These are phyloP conservation scores for Leccinum obscurum DNA, from an alignment of 768 basidiomycete species.

Conservation along the genomic window DNA sequence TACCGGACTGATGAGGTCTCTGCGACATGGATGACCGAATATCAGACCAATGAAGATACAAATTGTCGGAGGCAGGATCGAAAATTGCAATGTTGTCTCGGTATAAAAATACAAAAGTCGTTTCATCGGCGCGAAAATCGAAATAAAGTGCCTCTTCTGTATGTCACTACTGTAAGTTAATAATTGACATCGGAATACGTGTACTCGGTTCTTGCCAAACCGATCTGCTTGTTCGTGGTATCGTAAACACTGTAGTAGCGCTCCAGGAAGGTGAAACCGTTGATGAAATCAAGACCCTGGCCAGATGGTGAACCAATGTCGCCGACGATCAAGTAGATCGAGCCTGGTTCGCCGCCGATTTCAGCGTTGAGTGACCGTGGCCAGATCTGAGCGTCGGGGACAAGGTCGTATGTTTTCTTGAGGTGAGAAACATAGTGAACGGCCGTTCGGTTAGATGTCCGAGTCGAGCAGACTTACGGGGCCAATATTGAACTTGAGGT, in stretches of 20 bases:
- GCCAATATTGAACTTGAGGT: slow-evolving; percentile 55
- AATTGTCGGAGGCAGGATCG: not conserved
- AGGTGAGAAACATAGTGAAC: not conserved
- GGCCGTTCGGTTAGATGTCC: not conserved
- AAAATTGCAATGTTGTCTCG: not conserved
- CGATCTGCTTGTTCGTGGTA: slow-evolving; percentile 38
- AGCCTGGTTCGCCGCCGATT: slow-evolving; percentile 38
- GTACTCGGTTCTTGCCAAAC: slow-evolving; percentile 41
- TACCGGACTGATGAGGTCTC: too few relatives aligned
- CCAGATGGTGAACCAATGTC: slow-evolving; percentile 42
- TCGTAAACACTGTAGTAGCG: slow-evolving; percentile 55
- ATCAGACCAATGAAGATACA: too few relatives aligned
- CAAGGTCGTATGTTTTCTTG: slow-evolving; percentile 37
- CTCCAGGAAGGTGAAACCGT: slow-evolving; percentile 54
- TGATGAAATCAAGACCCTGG: slow-evolving; percentile 55
- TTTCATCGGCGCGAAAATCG: not conserved
- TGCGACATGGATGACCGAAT: too few relatives aligned
- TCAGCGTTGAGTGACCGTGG: slow-evolving; percentile 43
- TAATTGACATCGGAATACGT: not conserved
- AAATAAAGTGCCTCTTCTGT: not conserved
- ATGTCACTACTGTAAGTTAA: not conserved
- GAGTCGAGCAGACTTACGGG: slow-evolving; percentile 37
- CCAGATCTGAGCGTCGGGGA: slow-evolving; percentile 45
- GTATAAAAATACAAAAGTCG: not conserved
- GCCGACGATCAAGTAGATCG: slow-evolving; percentile 41